Conservation (phyloP, 768 basidiomycete species). For the Lentinula aciculospora region DNA sequence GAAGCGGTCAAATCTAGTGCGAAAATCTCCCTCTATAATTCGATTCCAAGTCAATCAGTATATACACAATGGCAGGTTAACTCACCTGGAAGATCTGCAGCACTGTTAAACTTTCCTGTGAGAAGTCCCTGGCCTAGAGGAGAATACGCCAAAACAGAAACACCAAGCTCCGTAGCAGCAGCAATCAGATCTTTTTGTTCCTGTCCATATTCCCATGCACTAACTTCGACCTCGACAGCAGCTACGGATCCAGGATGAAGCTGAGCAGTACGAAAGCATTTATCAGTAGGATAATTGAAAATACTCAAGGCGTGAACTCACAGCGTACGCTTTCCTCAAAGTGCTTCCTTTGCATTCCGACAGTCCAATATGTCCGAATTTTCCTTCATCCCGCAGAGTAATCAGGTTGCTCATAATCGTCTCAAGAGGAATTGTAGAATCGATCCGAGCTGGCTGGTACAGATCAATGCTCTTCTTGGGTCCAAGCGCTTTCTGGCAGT, state of each 20-base stretch:
- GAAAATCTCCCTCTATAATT: constrained; percentile 31
- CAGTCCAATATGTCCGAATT: constrained; percentile 46
- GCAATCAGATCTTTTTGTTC: constrained; percentile 50
- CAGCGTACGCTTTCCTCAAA: constrained; percentile 30
- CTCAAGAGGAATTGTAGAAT: constrained; percentile 36
- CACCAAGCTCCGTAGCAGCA: constrained; percentile 47
- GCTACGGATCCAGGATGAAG: constrained; percentile 41
- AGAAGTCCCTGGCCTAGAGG: constrained; percentile 52
- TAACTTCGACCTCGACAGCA: constrained; percentile 55
- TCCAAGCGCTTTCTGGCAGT: constrained; percentile 36
- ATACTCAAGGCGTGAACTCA: constrained; percentile 13
- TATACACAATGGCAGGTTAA: not conserved
- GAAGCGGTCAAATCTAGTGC: constrained; percentile 35
- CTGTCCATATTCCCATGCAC: constrained; percentile 32
- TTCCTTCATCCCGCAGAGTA: constrained; percentile 8
- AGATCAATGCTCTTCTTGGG: constrained; percentile 51
- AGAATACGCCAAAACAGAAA: constrained; percentile 58
- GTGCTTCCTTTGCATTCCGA: constrained; percentile 40
- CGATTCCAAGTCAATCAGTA: no score
- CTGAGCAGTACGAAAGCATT: constrained; percentile 16
- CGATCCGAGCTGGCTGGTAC: constrained; percentile 44
- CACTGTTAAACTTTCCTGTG: constrained; percentile 40
- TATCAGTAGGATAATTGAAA: not conserved
- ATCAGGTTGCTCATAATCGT: constrained; percentile 33
- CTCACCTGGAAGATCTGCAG: constrained; percentile 26